Conservation (phyloP, 192 early-diverging fungal species). For the Coemansia sp. region DNA sequence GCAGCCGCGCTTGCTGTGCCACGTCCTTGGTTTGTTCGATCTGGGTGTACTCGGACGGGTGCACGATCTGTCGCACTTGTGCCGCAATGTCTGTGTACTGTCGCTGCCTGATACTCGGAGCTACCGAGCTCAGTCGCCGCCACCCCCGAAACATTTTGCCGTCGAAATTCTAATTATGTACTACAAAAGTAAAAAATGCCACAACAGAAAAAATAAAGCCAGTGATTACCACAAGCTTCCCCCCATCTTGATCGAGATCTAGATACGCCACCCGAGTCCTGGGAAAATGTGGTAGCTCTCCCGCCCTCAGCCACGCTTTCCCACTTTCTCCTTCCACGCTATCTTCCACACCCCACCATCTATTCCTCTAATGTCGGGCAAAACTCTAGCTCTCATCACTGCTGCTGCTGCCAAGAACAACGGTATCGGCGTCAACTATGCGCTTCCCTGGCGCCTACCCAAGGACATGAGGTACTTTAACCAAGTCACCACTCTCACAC, state of each 20-base stretch:
- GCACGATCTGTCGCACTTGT: constrained; percentile 26
- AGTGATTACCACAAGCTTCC: neutral
- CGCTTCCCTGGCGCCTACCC: constrained; percentile 83
- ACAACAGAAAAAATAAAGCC: neutral
- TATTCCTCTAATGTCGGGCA: constrained; percentile 10
- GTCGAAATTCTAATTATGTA: neutral
- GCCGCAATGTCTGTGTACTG: neutral
- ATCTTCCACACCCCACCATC: neutral
- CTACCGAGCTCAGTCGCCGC: neutral
- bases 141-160: neutral
- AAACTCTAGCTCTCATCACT: constrained; percentile 64
- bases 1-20: constrained; percentile 6
- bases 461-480: constrained; percentile 86
- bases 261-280: neutral
- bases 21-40: constrained; percentile 22
- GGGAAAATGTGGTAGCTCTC: neutral
- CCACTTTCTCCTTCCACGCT: neutral
- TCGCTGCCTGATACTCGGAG: neutral
- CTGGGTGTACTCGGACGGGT: constrained; percentile 26
- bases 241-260: neutral
- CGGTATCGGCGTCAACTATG: constrained; percentile 74
- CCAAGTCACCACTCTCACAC: constrained; percentile 53
- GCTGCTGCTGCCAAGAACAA: constrained; percentile 67
- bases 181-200: neutral
- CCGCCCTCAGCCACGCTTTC: neutral